Evolutionary conservation across 768 basidiomycete genomes (phyloP).

Genomic region (Albatrellus ellisii): DNA sequence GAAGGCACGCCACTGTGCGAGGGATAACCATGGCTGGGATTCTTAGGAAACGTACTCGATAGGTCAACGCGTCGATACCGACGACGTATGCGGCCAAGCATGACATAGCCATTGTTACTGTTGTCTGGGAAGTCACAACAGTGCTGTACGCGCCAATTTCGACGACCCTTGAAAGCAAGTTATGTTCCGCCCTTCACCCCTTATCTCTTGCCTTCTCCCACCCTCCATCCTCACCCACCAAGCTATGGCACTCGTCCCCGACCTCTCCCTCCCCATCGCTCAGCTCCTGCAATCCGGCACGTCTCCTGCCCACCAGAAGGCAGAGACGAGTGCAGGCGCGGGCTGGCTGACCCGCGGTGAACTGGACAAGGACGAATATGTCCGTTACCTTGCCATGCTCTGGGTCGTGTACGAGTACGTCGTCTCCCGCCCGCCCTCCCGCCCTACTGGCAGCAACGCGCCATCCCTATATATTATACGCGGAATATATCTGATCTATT

Average conservation of each 20-base stretch:
- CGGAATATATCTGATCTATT: not conserved
- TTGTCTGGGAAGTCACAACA: no score
- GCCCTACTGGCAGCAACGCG: not conserved
- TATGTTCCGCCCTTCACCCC: not conserved
- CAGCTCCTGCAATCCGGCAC: slow-evolving; percentile 29
- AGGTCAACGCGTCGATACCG: no score
- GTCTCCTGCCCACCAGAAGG: slow-evolving; percentile 37
- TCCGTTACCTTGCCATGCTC: slow-evolving; percentile 60
- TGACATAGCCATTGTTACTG: no score
- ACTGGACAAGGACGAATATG: slow-evolving; percentile 50
- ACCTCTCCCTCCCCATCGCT: slow-evolving; percentile 22
- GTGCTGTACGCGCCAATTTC: no score
- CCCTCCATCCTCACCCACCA: not conserved
- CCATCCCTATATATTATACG: not conserved
- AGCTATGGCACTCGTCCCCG: slow-evolving; percentile 6
- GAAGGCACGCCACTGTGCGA: no score
- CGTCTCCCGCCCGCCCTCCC: slow-evolving; percentile 2
- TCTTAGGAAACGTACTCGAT: no score
- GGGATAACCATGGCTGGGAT: no score
- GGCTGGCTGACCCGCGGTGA: slow-evolving; percentile 42
- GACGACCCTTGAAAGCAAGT: no score
- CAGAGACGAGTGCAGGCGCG: slow-evolving; percentile 45
- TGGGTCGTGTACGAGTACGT: slow-evolving; percentile 71
- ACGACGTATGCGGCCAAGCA: no score
- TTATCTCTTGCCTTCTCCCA: no score